Conservation (phyloP, 202 grass and related monocot genomes). For the Sporobolus alterniflorus region DNA sequence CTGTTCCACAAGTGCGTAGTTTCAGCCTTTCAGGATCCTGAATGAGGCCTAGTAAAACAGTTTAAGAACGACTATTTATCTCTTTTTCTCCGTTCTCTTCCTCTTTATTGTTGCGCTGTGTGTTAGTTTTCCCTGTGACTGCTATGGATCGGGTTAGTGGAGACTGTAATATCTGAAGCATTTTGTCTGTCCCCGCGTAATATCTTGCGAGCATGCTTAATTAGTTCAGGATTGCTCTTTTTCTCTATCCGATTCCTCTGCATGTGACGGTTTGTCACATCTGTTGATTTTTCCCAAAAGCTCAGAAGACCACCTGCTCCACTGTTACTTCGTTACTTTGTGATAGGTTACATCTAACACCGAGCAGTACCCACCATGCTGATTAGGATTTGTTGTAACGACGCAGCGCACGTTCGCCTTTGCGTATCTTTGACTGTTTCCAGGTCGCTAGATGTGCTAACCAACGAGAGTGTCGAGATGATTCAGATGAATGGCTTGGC, state of each 20-base stretch:
- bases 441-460: too few species aligned
- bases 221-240: conserved; percentile 7
- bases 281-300: conserved; percentile 38
- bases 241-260: conserved; percentile 13
- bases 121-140: conserved; percentile 2
- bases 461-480: too few species aligned
- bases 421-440: not conserved
- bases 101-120: not conserved
- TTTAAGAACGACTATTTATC: not conserved
- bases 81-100: not conserved
- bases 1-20: not conserved
- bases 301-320: conserved; percentile 10
- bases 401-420: not conserved
- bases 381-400: not conserved
- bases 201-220: conserved; percentile 20
- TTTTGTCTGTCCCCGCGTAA: conserved; percentile 32
- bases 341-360: not conserved
- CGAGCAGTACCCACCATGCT: conserved; percentile 10
- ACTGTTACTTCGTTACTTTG: conserved; percentile 22
- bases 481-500: too few species aligned
- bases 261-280: conserved; percentile 61
- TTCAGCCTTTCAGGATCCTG: not conserved
- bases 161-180: not conserved
- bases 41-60: not conserved
- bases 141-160: not conserved